Evolutionary conservation across 768 basidiomycete genomes (phyloP).

Genomic region (Hygrophoropsis aurantiaca): DNA sequence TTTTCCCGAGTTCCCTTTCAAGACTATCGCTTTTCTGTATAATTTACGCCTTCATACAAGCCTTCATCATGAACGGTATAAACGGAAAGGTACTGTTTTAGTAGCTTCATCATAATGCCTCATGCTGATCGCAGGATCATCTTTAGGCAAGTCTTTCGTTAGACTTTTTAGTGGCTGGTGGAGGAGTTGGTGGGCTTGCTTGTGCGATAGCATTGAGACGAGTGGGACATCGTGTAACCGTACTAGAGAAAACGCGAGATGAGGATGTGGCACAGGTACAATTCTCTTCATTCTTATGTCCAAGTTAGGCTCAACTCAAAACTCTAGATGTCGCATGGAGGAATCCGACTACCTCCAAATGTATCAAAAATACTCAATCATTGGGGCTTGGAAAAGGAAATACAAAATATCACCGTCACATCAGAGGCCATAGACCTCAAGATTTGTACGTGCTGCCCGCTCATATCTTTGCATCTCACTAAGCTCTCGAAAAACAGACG

Average conservation of each 20-base stretch:
- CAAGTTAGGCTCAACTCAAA: neutral
- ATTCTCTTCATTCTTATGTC: neutral
- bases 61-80: neutral
- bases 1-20: too few relatives aligned
- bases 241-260: slow-evolving; percentile 51
- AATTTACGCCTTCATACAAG: too few relatives aligned
- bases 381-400: slow-evolving; percentile 51
- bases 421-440: slow-evolving; percentile 20
- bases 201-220: slow-evolving; percentile 53
- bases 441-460: slow-evolving; percentile 22
- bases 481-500: slow-evolving; percentile 33
- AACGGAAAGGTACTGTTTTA: neutral
- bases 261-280: slow-evolving; percentile 35
- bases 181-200: slow-evolving; percentile 55
- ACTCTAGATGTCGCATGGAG: slow-evolving; percentile 33
- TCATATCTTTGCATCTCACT: slow-evolving; percentile 3
- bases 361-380: slow-evolving; percentile 53
- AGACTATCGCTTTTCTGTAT: too few relatives aligned
- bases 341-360: slow-evolving; percentile 55
- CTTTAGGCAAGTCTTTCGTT: slow-evolving; percentile 15
- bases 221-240: slow-evolving; percentile 59
- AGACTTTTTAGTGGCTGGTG: slow-evolving; percentile 50
- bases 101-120: neutral
- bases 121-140: neutral
- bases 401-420: slow-evolving; percentile 34